Conservation (phyloP, 805 yeast genomes). For the Saturnispora galanensis region DNA sequence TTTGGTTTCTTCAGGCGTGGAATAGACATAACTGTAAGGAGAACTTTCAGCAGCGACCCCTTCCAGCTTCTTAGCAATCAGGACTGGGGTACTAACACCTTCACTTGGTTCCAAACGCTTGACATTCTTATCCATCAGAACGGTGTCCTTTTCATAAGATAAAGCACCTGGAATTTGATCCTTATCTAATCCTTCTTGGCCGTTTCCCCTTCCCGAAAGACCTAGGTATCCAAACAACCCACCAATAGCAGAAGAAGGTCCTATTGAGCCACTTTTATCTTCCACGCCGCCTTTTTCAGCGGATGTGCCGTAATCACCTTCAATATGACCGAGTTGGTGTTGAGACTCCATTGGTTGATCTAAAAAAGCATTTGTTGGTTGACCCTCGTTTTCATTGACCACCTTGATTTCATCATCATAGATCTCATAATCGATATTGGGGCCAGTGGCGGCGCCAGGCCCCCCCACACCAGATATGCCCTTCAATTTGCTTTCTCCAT, state of each 20-base stretch:
- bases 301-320: background rate
- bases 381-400: background rate
- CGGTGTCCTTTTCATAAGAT: background rate
- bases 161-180: constrained; percentile 4
- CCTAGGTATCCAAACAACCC: constrained; percentile 10
- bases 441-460: background rate
- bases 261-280: background rate
- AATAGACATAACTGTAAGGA: constrained; percentile 10
- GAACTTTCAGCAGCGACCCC: background rate
- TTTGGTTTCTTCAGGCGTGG: background rate
- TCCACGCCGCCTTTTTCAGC: background rate
- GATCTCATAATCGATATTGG: background rate
- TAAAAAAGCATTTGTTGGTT: constrained; percentile 6
- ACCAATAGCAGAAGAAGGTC: background rate
- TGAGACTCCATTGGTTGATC: background rate
- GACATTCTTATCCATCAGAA: background rate
- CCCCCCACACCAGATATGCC: no score
- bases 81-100: background rate
- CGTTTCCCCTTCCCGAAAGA: background rate
- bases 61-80: no score
- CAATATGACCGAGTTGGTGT: constrained; percentile 1
- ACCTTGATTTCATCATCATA: constrained; percentile 1
- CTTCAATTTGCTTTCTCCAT: no score
- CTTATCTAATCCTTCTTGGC: background rate
- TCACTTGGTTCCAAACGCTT: background rate